A percentile compares a stretch with the other conserved stretches of the same genome.
Conservation (phyloP, 106 monocot genomes). For the Allium fistulosum region DNA sequence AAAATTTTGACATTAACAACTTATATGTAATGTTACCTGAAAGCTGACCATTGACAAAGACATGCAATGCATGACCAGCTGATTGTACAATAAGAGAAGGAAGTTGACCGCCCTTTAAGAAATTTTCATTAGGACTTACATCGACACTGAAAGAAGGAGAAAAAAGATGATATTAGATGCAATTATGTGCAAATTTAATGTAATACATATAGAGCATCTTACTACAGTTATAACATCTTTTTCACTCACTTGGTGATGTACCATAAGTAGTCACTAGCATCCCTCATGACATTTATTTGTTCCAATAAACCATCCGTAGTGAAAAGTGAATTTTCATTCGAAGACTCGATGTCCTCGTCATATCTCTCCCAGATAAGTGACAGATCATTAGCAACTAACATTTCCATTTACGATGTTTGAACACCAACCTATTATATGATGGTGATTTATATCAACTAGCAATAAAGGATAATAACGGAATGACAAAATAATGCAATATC, state of each 20-base stretch:
- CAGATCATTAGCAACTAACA: constrained; percentile 34
- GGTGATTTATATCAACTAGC: too few relatives aligned
- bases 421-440: constrained; percentile 53
- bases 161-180: too few relatives aligned
- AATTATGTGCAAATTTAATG: too few relatives aligned
- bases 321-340: constrained; percentile 45
- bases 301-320: constrained; percentile 74
- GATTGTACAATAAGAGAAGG: constrained; percentile 70
- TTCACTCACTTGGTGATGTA: constrained; percentile 76
- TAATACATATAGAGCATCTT: too few relatives aligned
- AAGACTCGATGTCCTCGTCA: constrained; percentile 75
- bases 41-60: constrained; percentile 82
- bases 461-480: too few relatives aligned
- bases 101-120: constrained; percentile 50
- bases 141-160: constrained; percentile 52
- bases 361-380: constrained; percentile 86
- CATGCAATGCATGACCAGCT: constrained; percentile 90
- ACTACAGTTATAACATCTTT: too few relatives aligned
- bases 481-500: too few relatives aligned
- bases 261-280: constrained; percentile 91
- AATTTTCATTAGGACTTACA: constrained; percentile 59
- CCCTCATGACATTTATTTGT: constrained; percentile 96
- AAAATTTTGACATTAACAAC: neutral
- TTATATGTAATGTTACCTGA: constrained; percentile 12
- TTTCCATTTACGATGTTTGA: constrained; percentile 97